These are phyloP conservation scores for Toxicodendron radicans DNA, from an alignment of 345 rosid species.

Conservation along the genomic window DNA sequence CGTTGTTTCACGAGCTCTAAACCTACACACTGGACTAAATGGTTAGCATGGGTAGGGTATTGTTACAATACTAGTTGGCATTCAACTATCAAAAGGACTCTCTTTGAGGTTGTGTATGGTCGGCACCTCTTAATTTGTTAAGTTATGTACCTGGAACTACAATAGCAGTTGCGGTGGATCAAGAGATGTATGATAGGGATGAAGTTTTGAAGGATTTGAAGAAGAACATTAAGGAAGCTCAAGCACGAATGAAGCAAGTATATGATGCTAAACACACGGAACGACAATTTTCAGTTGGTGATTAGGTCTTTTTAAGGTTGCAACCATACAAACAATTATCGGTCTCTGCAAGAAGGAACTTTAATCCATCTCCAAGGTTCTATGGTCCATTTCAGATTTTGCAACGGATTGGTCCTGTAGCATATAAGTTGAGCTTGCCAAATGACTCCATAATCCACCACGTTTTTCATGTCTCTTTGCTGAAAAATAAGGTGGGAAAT, in stretches of 20 bases:
- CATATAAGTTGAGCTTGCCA: background rate
- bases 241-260: background rate
- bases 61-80: background rate
- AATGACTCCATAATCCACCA: background rate
- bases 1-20: too few relatives aligned
- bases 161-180: too few relatives aligned
- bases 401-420: background rate
- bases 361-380: background rate
- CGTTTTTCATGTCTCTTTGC: background rate
- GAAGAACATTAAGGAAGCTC: background rate
- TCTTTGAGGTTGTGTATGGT: background rate
- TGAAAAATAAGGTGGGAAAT: background rate
- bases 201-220: slow-evolving; percentile 20
- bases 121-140: background rate
- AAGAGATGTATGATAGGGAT: slow-evolving; percentile 38
- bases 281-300: background rate
- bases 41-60: too few relatives aligned
- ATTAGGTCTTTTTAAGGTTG: background rate
- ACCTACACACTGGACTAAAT: too few relatives aligned
- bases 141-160: background rate
- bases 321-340: background rate
- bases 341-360: background rate
- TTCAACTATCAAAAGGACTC: background rate
- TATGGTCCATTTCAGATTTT: background rate
- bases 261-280: background rate